phyloP scores from a whole-genome alignment of 495 filamentous ascomycete genomes.

The Podospora conica region DNA sequence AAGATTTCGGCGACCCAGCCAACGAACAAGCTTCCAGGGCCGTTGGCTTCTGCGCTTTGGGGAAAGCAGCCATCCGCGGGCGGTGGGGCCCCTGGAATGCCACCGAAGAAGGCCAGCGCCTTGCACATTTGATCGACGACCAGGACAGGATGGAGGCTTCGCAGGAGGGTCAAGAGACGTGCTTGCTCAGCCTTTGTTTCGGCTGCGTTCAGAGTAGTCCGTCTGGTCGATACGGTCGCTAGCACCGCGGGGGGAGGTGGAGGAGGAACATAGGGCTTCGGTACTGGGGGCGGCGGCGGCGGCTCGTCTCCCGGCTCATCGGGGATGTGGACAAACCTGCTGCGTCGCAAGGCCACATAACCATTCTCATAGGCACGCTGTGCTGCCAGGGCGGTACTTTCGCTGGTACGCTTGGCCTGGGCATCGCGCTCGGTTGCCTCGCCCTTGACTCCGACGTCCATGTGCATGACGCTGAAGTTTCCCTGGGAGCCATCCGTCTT shows the following conservation, averaged over 20 bases:
- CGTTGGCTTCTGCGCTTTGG: conserved; percentile 48
- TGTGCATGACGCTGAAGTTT: conserved; percentile 54
- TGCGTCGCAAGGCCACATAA: conserved; percentile 45
- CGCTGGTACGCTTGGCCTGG: conserved; percentile 50
- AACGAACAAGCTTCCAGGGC: conserved; percentile 49
- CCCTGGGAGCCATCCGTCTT: conserved; percentile 52
- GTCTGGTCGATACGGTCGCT: conserved; percentile 10
- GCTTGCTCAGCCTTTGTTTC: conserved; percentile 52
- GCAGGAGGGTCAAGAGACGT: conserved; percentile 45
- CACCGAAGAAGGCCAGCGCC: conserved; percentile 52
- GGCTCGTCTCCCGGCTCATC: conserved; percentile 13
- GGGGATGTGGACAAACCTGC: conserved; percentile 33
- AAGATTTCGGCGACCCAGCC: conserved; percentile 56
- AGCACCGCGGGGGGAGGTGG: neutral
- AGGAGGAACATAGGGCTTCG: conserved; percentile 22
- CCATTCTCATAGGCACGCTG: conserved; percentile 45
- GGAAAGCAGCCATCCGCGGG: conserved; percentile 47
- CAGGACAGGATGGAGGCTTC: conserved; percentile 45
- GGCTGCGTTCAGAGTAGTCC: conserved; percentile 33
- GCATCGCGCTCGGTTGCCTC: conserved; percentile 43
- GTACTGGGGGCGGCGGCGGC: neutral
- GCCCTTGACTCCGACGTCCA: conserved; percentile 41
- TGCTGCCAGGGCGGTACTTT: conserved; percentile 48
- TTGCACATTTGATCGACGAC: conserved; percentile 55
- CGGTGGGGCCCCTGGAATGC: conserved; percentile 49